These are phyloP conservation scores for Volvox reticuliferus DNA, from an alignment of 139 green algal genomes.

Conservation along the genomic window DNA sequence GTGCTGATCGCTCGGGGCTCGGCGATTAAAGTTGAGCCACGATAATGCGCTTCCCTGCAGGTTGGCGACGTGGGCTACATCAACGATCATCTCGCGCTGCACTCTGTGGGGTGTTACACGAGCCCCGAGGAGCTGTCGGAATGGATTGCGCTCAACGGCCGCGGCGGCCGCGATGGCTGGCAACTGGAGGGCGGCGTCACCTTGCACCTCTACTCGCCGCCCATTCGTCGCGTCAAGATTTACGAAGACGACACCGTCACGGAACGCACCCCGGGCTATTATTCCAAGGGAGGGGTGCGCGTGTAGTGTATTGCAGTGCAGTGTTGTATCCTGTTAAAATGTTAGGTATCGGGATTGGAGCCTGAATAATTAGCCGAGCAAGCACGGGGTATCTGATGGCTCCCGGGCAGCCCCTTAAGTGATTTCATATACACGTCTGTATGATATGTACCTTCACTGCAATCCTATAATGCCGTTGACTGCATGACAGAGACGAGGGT, in stretches of 20 bases:
- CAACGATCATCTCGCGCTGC: slow-evolving; percentile 59
- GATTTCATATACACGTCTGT: too few relatives aligned
- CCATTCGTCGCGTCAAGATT: slow-evolving; percentile 59
- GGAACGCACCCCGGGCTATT: slow-evolving; percentile 50
- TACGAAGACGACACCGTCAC: slow-evolving; percentile 50
- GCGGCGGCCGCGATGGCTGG: background rate
- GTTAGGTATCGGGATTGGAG: too few relatives aligned
- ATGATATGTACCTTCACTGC: too few relatives aligned
- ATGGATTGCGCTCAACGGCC: background rate
- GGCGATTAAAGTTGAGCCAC: too few relatives aligned
- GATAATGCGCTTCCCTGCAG: background rate
- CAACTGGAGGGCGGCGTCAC: slow-evolving; percentile 49
- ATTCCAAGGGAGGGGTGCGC: slow-evolving; percentile 12
- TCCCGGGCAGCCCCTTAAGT: too few relatives aligned
- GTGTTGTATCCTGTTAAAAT: too few relatives aligned
- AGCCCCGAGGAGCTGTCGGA: background rate
- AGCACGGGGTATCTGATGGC: too few relatives aligned
- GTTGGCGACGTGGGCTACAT: slow-evolving; percentile 56
- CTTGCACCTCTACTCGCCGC: slow-evolving; percentile 61
- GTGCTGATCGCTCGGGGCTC: too few relatives aligned
- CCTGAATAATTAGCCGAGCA: too few relatives aligned
- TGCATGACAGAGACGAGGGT: too few relatives aligned
- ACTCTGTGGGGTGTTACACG: slow-evolving; percentile 48
- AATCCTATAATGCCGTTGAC: too few relatives aligned
- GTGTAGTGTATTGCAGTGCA: background rate